Base-by-base conservation (phyloP, 2,329 filamentous ascomycete genomes). In the Neonectria neomacrospora region DNA sequence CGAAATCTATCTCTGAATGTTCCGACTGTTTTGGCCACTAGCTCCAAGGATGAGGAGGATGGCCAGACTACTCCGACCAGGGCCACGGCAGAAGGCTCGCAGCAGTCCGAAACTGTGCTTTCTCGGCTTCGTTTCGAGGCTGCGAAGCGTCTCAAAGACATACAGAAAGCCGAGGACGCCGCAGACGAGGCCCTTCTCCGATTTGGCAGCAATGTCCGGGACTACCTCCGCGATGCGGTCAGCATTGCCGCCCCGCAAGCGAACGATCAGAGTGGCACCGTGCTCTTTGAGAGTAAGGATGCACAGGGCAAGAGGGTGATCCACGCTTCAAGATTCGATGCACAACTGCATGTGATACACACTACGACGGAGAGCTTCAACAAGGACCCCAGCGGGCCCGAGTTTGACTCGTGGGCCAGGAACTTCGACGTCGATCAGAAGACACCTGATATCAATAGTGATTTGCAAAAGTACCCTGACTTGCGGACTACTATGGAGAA, bases 241-340 rank as follows among this genome's bases (percentile, higher is more conserved):
- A 93, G 87, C 56, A 93, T 99, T 71, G 90, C 93, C 16, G 91
- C 94, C 0, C 93, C 93, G 0, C 81, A 83, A 4, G 83, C 82
- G 1, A 82, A 81, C 5, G 81, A 80, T 51, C 77, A 87, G 69
- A 81, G 82, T n/a, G 83, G 77, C 69, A 83, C 90, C 52, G 88
- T 97, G 32, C 83, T 97, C 5, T 99, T 98, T 73, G 96, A 98
- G 81, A 97, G 93, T 75, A 97, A 95, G 77, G 95, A 97, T 78
- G 89, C 91, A 5, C 87, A 89, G 53, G 95, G 94, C 26, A 97
- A 96, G 83, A 87, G 96, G 58, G 93, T 98, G 16, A 97, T 98
- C 67, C 96, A 99, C 77, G 92, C 93, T 1, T 97, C 94, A 54
- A 87, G 96, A 65, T 95, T 97, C 75, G 96, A 99, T 74, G 96